A percentile compares a stretch with the other conserved stretches of the same genome.
Evolutionary conservation across 441 rosid species (phyloP).

Genomic region (Pelargonium cotyledonis): DNA sequence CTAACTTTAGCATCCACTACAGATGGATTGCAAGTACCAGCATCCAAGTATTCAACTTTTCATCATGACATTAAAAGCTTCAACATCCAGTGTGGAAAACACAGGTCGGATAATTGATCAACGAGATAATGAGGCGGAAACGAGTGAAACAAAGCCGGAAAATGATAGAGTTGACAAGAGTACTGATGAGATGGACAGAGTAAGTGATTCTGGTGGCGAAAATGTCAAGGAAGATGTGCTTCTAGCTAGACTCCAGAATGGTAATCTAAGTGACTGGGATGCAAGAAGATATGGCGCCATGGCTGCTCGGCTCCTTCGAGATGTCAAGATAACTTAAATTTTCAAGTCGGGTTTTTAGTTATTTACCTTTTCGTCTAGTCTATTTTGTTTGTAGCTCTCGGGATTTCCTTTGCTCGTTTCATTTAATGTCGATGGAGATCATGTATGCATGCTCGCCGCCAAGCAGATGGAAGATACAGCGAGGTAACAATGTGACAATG

Average conservation of each 20-base stretch:
- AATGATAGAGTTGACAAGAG: conserved; percentile 20
- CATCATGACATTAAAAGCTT: conserved; percentile 51
- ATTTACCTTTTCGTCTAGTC: background rate
- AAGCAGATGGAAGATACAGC: too few species aligned
- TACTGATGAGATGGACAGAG: conserved; percentile 17
- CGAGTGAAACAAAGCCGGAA: conserved; percentile 21
- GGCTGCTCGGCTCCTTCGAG: conserved; percentile 91
- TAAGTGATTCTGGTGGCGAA: conserved; percentile 15
- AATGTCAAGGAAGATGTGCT: conserved; percentile 26
- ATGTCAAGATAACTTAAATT: conserved; percentile 49
- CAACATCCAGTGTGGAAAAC: conserved; percentile 25
- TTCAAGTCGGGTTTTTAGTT: conserved; percentile 4
- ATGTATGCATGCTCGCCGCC: background rate
- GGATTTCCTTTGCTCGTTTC: too few species aligned
- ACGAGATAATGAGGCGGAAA: conserved; percentile 29
- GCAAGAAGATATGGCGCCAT: conserved; percentile 82
- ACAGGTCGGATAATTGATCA: conserved; percentile 13
- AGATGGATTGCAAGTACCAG: conserved; percentile 82
- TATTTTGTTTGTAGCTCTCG: too few species aligned
- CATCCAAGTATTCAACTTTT: conserved; percentile 87
- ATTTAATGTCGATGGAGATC: background rate
- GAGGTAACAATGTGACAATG: too few species aligned
- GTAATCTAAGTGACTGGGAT: conserved; percentile 77
- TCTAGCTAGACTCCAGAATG: conserved; percentile 29
- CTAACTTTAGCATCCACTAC: conserved; percentile 17